These are phyloP conservation scores for Microdochium trichocladiopsis DNA, from an alignment of 2,329 filamentous ascomycete genomes.

Conservation along the genomic window DNA sequence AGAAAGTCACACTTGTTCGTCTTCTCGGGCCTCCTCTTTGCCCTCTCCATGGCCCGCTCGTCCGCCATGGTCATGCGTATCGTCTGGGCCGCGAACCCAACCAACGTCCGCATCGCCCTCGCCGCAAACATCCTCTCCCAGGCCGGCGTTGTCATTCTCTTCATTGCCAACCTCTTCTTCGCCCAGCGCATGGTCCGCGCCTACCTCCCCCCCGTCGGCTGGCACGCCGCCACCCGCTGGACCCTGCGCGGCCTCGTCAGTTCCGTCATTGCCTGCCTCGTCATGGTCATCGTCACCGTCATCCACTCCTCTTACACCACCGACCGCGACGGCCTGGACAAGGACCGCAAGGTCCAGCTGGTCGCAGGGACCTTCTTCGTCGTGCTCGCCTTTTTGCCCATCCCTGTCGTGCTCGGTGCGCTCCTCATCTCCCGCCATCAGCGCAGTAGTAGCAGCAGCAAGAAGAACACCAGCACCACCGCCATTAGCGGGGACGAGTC, in stretches of 20 bases:
- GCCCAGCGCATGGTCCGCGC: slow-evolving; percentile 29
- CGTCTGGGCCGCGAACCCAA: slow-evolving; percentile 19
- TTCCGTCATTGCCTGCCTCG: slow-evolving; percentile 15
- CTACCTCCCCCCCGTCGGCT: slow-evolving; percentile 26
- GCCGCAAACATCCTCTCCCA: slow-evolving; percentile 26
- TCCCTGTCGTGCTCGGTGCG: neutral
- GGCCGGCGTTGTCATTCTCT: slow-evolving; percentile 25
- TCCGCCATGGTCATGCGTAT: slow-evolving; percentile 27
- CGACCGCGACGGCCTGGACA: slow-evolving; percentile 8
- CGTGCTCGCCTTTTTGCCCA: slow-evolving; percentile 17
- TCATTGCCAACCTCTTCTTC: slow-evolving; percentile 29
- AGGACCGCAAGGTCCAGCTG: slow-evolving; percentile 17
- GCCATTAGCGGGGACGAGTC: neutral
- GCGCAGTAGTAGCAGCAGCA: neutral
- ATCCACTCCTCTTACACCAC: slow-evolving; percentile 20
- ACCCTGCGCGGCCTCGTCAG: slow-evolving; percentile 17
- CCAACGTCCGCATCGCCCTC: slow-evolving; percentile 22
- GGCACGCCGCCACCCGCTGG: slow-evolving; percentile 19
- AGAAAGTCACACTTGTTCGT: slow-evolving; percentile 29
- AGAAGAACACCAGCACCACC: neutral
- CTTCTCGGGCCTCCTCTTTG: slow-evolving; percentile 25
- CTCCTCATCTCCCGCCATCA: neutral
- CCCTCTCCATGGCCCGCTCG: slow-evolving; percentile 26
- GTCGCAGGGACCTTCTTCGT: slow-evolving; percentile 17
- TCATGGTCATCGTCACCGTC: slow-evolving; percentile 22